Percentiles rank a stretch among this genome's conserved stretches.
These are phyloP conservation scores for Phytophthora sp. DNA, from an alignment of 352 stramenopile genomes.

Conservation along the genomic window DNA sequence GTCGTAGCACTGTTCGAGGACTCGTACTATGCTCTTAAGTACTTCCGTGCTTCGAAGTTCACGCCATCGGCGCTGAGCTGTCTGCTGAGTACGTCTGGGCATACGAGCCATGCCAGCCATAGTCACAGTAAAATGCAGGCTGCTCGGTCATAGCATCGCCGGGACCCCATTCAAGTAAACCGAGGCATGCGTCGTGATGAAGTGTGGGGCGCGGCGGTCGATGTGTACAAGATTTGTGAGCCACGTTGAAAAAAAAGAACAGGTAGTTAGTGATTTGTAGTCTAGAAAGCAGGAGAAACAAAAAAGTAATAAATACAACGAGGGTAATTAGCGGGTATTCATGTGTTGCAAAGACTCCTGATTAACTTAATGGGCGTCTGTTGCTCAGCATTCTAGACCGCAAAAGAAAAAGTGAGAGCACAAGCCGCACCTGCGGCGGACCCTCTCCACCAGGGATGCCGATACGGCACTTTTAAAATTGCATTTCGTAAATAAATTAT, in stretches of 20 bases:
- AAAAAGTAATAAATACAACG: slow-evolving; percentile 29
- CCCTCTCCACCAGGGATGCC: too few species aligned
- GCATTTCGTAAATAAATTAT: too few species aligned
- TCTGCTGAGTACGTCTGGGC: slow-evolving; percentile 69
- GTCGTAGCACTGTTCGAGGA: slow-evolving; percentile 88
- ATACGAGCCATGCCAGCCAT: slow-evolving; percentile 46
- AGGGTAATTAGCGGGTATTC: slow-evolving; percentile 9
- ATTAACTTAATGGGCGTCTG: too few species aligned
- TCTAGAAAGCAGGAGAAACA: slow-evolving; percentile 37
- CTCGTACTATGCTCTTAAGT: slow-evolving; percentile 86
- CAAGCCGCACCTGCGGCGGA: too few species aligned
- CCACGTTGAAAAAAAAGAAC: slow-evolving; percentile 30
- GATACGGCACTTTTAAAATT: too few species aligned
- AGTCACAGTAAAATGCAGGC: slow-evolving; percentile 31
- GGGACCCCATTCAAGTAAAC: slow-evolving; percentile 10
- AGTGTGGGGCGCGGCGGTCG: slow-evolving; percentile 8
- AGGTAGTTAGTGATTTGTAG: slow-evolving; percentile 40
- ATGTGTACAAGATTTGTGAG: slow-evolving; percentile 45
- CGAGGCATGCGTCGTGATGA: slow-evolving; percentile 16
- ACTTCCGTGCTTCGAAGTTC: slow-evolving; percentile 80
- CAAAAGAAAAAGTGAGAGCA: too few species aligned
- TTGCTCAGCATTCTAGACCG: too few species aligned
- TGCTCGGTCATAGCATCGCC: slow-evolving; percentile 32
- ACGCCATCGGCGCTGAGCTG: slow-evolving; percentile 80
- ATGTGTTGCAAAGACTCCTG: too few species aligned